A percentile compares a stretch with the other conserved stretches of the same genome.
Evolutionary conservation across 192 early-diverging fungal genomes (phyloP).

Genomic region (Coemansia sp.): DNA sequence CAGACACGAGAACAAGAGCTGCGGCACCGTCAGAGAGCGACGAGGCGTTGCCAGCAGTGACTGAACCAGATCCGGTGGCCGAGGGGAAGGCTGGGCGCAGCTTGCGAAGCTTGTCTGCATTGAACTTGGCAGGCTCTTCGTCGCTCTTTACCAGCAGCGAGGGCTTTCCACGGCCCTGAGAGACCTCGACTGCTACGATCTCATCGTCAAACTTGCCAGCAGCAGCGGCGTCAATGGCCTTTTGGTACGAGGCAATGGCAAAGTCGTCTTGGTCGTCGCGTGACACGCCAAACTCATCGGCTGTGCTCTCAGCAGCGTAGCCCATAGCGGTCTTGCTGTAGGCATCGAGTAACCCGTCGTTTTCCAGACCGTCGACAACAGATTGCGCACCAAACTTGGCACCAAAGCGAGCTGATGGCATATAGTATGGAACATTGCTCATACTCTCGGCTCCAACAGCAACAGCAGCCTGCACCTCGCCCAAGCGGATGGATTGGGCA

Average conservation of each 20-base stretch:
- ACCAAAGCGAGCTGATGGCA: conserved; percentile 77
- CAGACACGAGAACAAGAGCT: conserved; percentile 74
- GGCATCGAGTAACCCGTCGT: conserved; percentile 77
- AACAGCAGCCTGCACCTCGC: conserved; percentile 71
- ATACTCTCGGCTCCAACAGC: conserved; percentile 82
- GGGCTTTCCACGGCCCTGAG: conserved; percentile 70
- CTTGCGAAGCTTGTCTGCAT: conserved; percentile 83
- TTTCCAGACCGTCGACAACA: conserved; percentile 75
- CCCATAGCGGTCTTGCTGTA: conserved; percentile 78
- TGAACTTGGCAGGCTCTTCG: conserved; percentile 73
- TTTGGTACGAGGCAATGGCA: conserved; percentile 75
- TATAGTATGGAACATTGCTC: conserved; percentile 82
- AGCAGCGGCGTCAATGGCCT: conserved; percentile 69
- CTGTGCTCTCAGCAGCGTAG: conserved; percentile 79
- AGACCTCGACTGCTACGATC: conserved; percentile 71
- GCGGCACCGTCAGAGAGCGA: conserved; percentile 81
- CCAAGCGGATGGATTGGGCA: conserved; percentile 74
- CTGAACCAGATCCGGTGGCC: conserved; percentile 72
- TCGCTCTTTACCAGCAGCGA: conserved; percentile 62
- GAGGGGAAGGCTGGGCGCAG: conserved; percentile 87
- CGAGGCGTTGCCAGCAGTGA: conserved; percentile 88
- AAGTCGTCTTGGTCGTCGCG: conserved; percentile 83
- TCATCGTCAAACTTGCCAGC: conserved; percentile 66
- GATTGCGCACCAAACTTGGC: conserved; percentile 73
- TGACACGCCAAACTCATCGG: conserved; percentile 73